phyloP scores from a whole-genome alignment of 345 rosid species.

The Sapria himalayana region DNA sequence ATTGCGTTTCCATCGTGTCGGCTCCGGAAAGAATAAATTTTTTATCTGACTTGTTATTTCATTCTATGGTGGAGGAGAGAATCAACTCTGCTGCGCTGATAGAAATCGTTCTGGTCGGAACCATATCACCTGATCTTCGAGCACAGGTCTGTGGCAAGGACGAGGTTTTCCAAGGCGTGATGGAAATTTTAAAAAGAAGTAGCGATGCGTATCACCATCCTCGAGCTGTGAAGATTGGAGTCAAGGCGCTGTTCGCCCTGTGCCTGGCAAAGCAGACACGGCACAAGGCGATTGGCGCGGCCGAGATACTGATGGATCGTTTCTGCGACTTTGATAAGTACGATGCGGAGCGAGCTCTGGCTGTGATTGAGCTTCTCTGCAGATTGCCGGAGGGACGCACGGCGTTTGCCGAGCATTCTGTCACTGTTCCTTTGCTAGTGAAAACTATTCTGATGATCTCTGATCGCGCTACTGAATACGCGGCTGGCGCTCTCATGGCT shows the following conservation, averaged over 20 bases:
- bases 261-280: constrained; percentile 71
- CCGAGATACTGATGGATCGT: constrained; percentile 38
- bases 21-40: constrained; percentile 22
- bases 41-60: constrained; percentile 30
- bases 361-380: constrained; percentile 70
- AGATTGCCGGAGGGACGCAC: constrained; percentile 51
- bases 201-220: constrained; percentile 33
- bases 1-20: constrained; percentile 38
- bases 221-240: constrained; percentile 50
- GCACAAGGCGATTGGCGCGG: constrained; percentile 66
- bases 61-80: constrained; percentile 43
- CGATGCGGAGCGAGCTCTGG: constrained; percentile 73
- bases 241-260: constrained; percentile 60
- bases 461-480: constrained; percentile 80
- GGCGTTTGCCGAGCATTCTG: constrained; percentile 46
- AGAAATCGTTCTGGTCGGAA: constrained; percentile 57
- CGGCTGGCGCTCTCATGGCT: constrained; percentile 69
- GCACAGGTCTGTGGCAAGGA: constrained; percentile 28
- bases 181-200: constrained; percentile 29
- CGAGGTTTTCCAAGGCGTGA: constrained; percentile 56
- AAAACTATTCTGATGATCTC: constrained; percentile 56
- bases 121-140: constrained; percentile 45
- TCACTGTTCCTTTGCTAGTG: constrained; percentile 66
- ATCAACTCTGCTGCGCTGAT: constrained; percentile 58
- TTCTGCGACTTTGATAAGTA: constrained; percentile 59